Evolutionary conservation across 495 filamentous ascomycete genomes (phyloP).

Genomic region (Poronia punctata): DNA sequence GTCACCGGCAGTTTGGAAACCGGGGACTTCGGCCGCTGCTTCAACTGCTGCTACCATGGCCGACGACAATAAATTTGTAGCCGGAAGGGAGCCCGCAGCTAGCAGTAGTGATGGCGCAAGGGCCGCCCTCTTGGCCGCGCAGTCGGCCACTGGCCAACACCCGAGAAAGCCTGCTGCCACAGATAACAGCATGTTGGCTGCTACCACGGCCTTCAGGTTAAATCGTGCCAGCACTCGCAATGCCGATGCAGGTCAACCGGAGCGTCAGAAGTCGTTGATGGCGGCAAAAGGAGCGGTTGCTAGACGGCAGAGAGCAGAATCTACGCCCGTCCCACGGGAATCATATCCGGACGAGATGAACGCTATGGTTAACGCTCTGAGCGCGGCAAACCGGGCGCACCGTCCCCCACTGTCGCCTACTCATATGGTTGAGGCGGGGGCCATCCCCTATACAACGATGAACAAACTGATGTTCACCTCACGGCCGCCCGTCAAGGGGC

Average conservation of each 20-base stretch:
- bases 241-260: constrained; percentile 10
- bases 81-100: constrained; percentile 44
- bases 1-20: constrained; percentile 53
- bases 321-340: constrained; percentile 45
- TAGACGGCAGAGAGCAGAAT: constrained; percentile 58
- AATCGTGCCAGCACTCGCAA: constrained; percentile 10
- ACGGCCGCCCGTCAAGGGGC: constrained; percentile 61
- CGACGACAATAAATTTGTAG: constrained; percentile 57
- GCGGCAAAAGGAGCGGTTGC: constrained; percentile 72
- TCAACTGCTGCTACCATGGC: constrained; percentile 62
- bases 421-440: constrained; percentile 30
- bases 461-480: constrained; percentile 65
- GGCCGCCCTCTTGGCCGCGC: constrained; percentile 64
- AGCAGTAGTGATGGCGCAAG: constrained; percentile 59
- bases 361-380: constrained; percentile 56
- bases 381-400: constrained; percentile 57
- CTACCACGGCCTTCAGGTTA: constrained; percentile 46
- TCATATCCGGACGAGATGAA: constrained; percentile 53
- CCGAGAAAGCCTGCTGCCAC: constrained; percentile 24
- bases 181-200: constrained; percentile 52
- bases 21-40: constrained; percentile 49
- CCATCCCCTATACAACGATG: constrained; percentile 42
- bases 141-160: constrained; percentile 49
- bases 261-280: constrained; percentile 51
- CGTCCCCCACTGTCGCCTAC: constrained; percentile 28